A percentile compares a stretch with the other conserved stretches of the same genome.
phyloP scores from a whole-genome alignment of 2,329 filamentous ascomycete species.

The Dactylellina haptotyla region DNA sequence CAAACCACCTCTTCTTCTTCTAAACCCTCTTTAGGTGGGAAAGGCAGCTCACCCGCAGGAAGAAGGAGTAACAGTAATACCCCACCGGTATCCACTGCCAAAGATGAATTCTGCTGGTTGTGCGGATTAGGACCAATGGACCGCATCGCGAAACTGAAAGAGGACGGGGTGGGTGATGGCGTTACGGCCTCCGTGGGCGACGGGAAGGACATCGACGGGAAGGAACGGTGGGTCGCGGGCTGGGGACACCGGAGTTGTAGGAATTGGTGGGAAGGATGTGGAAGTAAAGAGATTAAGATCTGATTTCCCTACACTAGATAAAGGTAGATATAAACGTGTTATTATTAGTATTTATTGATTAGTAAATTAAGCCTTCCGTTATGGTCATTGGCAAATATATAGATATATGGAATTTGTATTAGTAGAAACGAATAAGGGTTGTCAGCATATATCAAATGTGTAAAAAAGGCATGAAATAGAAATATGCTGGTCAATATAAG shows the following conservation, averaged over 20 bases:
- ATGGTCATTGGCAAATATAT: too few species aligned
- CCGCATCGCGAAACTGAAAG: conserved; percentile 15
- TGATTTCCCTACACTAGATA: not conserved
- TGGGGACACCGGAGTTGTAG: conserved; percentile 45
- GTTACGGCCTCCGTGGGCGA: not conserved
- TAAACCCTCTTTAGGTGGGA: not conserved
- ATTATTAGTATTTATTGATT: too few species aligned
- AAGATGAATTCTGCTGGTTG: conserved; percentile 46
- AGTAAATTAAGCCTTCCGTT: too few species aligned
- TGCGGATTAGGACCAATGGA: conserved; percentile 23
- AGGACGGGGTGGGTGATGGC: conserved; percentile 1
- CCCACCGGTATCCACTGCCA: not conserved
- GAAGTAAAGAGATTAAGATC: not conserved
- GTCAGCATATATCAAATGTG: too few species aligned
- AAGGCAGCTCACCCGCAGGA: not conserved
- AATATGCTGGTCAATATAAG: too few species aligned
- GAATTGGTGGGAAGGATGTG: conserved; percentile 40
- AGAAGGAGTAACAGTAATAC: not conserved
- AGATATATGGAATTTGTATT: too few species aligned
- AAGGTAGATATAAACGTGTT: not conserved
- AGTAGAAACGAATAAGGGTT: too few species aligned
- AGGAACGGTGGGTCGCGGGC: conserved; percentile 15
- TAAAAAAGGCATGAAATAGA: too few species aligned
- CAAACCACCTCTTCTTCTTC: not conserved
- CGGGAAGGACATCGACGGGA: conserved; percentile 11